Conservation (phyloP, 805 yeast species). For the Saccharomycopsis sp. region DNA sequence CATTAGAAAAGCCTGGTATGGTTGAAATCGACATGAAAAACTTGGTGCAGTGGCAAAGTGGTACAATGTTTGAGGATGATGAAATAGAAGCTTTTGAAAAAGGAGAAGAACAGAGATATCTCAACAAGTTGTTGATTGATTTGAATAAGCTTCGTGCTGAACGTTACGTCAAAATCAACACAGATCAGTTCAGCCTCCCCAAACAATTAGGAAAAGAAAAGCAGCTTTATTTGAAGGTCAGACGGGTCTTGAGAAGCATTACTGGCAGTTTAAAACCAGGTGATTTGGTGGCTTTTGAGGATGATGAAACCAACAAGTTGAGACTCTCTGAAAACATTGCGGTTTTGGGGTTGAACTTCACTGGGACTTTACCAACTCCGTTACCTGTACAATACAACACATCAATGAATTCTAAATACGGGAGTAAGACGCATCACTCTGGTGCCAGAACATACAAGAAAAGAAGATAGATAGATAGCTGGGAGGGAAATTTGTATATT, state of each 20-base stretch:
- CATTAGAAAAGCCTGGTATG: conserved; percentile 15
- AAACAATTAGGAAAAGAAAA: conserved; percentile 38
- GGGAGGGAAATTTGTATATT: background rate
- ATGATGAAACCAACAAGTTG: conserved; percentile 28
- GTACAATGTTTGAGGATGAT: conserved; percentile 39
- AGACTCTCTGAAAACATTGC: conserved; percentile 43
- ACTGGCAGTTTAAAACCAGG: conserved; percentile 28
- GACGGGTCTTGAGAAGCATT: conserved; percentile 39
- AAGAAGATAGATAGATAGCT: conserved; percentile 12
- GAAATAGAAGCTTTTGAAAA: conserved; percentile 39
- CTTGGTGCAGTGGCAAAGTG: conserved; percentile 43
- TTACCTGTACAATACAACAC: conserved; percentile 22
- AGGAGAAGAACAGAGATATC: conserved; percentile 34
- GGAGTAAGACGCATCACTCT: background rate
- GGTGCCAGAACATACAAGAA: conserved; percentile 15
- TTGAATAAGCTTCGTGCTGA: conserved; percentile 42
- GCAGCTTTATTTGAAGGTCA: conserved; percentile 33
- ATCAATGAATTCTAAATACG: conserved; percentile 1
- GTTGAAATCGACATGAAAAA: conserved; percentile 30
- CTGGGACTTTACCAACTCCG: conserved; percentile 71
- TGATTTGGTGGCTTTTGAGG: conserved; percentile 28
- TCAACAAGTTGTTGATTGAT: conserved; percentile 38
- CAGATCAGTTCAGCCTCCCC: conserved; percentile 24
- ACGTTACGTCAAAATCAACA: conserved; percentile 28
- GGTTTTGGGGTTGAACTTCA: conserved; percentile 60